Evolutionary conservation across 1,139 yeast species (phyloP).

Genomic region (Casaregolazyma lundiana): DNA sequence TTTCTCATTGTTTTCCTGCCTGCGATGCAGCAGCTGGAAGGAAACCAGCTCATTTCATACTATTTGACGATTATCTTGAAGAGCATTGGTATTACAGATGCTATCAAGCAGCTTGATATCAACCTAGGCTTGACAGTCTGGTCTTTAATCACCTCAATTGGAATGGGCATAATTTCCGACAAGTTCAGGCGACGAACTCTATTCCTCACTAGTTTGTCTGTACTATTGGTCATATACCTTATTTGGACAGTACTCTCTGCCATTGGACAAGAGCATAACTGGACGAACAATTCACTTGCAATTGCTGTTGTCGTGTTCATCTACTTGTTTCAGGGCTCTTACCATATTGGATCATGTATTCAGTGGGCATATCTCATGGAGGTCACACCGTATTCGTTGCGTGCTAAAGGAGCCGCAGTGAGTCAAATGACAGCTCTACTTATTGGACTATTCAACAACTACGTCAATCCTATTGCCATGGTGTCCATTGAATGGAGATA

Average conservation of each 20-base stretch:
- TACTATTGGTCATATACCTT: neutral
- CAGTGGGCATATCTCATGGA: constrained; percentile 30
- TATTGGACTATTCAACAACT: constrained; percentile 40
- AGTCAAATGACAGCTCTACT: constrained; percentile 26
- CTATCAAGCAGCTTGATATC: neutral
- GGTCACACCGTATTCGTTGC: constrained; percentile 33
- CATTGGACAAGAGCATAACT: neutral
- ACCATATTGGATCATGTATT: constrained; percentile 4
- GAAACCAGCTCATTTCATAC: constrained; percentile 13
- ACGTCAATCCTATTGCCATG: constrained; percentile 38
- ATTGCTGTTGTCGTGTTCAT: constrained; percentile 3
- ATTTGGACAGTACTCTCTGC: constrained; percentile 9
- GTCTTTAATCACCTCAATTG: neutral
- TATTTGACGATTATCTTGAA: constrained; percentile 9
- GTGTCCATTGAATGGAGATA: constrained; percentile 6
- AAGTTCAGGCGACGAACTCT: neutral
- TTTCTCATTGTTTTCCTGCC: constrained; percentile 9
- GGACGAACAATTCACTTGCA: neutral
- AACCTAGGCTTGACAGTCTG: neutral
- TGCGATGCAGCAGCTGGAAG: constrained; percentile 13
- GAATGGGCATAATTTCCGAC: neutral
- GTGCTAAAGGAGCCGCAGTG: constrained; percentile 28
- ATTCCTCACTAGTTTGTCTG: neutral
- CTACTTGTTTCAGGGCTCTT: neutral
- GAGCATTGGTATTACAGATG: constrained; percentile 6